These are phyloP conservation scores for Pseudogymnoascus sp. DNA, from an alignment of 2,329 filamentous ascomycete genomes.

Conservation along the genomic window DNA sequence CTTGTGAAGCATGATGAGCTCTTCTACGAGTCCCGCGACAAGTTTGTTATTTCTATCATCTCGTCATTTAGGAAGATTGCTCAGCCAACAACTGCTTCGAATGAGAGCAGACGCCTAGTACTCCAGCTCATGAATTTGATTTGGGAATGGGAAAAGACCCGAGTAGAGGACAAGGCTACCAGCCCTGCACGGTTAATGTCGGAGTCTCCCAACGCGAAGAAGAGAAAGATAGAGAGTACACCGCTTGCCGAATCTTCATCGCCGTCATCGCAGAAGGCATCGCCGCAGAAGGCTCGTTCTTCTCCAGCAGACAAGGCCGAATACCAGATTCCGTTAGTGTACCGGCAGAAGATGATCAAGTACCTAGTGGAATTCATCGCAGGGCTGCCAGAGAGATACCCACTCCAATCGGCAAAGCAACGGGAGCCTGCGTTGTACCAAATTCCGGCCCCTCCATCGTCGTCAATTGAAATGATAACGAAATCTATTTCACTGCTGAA, in stretches of 20 bases:
- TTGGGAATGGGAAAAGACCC: slow-evolving; percentile 83
- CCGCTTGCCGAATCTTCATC: slow-evolving; percentile 43
- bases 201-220: slow-evolving; percentile 64
- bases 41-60: slow-evolving; percentile 82
- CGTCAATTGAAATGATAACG: slow-evolving; percentile 70
- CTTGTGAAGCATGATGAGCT: slow-evolving; percentile 83
- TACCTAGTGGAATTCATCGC: slow-evolving; percentile 95
- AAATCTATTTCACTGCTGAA: slow-evolving; percentile 75
- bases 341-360: slow-evolving; percentile 77
- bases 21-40: slow-evolving; percentile 91
- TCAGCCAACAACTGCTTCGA: slow-evolving; percentile 70
- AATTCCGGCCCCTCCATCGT: slow-evolving; percentile 41
- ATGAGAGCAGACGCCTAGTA: slow-evolving; percentile 84
- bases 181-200: slow-evolving; percentile 39
- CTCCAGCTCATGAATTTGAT: slow-evolving; percentile 86
- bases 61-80: slow-evolving; percentile 83
- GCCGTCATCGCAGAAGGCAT: slow-evolving; percentile 41
- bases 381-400: slow-evolving; percentile 76
- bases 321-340: slow-evolving; percentile 56
- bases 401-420: slow-evolving; percentile 60
- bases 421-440: slow-evolving; percentile 42
- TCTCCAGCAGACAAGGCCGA: slow-evolving; percentile 46
- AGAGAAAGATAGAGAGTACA: slow-evolving; percentile 59
- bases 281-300: slow-evolving; percentile 32
- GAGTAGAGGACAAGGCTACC: slow-evolving; percentile 52